A percentile compares a stretch with the other conserved stretches of the same genome.
Conservation (phyloP, 306 rosid genomes). For the Herpetospermum pedunculosum region DNA sequence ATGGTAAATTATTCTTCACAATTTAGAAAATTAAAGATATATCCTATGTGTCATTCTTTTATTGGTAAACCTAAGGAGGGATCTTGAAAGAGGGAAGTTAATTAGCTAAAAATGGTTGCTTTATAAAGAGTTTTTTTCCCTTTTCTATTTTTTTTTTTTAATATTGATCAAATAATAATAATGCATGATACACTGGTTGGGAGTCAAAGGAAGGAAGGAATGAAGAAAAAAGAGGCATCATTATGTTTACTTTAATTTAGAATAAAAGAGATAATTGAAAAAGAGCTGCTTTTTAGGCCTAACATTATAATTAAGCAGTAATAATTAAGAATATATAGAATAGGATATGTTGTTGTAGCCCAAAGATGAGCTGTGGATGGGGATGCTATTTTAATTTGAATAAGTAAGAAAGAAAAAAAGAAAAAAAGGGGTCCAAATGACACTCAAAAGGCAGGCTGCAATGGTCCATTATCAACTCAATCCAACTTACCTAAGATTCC, state of each 20-base stretch:
- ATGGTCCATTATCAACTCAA: conserved; percentile 7
- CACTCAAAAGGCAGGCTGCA: conserved; percentile 4
- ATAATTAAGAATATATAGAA: conserved; percentile 4
- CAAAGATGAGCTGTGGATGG: conserved; percentile 11
- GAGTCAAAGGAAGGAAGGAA: background rate
- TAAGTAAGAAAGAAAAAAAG: too few species aligned
- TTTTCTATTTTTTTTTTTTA: too few species aligned
- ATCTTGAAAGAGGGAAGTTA: background rate
- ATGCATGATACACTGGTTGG: background rate
- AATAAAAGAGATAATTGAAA: conserved; percentile 7
- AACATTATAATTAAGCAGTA: conserved; percentile 6
- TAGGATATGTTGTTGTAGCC: conserved; percentile 10
- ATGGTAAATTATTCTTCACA: too few species aligned
- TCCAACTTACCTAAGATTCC: conserved; percentile 4
- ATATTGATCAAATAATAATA: background rate
- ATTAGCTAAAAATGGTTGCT: background rate
- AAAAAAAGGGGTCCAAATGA: conserved; percentile 8
- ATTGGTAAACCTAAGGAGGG: background rate
- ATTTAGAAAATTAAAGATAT: background rate
- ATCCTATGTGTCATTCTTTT: background rate
- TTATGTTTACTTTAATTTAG: background rate
- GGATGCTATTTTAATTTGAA: background rate
- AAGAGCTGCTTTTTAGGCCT: conserved; percentile 8
- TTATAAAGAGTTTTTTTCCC: background rate
- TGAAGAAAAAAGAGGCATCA: background rate